Base-by-base conservation (phyloP, 495 filamentous ascomycete genomes). In the Opeltia flavorubescens region DNA sequence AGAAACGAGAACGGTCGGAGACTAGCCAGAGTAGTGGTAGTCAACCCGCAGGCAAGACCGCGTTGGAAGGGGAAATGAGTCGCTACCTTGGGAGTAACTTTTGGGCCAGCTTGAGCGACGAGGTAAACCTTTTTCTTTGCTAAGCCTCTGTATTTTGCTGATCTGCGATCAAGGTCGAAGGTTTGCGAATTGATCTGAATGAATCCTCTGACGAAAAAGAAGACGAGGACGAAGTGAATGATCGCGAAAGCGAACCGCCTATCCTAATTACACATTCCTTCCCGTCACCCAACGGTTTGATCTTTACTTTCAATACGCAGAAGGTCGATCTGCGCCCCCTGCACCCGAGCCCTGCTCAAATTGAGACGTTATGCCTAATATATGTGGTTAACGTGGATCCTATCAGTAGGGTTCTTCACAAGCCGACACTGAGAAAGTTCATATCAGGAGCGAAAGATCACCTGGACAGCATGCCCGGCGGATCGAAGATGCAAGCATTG, bases 331-430 rank as follows among this genome's bases (percentile, higher is more conserved):
- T 70, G 8, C 50, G 59, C 17, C 62, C 66, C 0, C 62, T 77
- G 25, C 69, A 69, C 21, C 76, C 76, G 28, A 35, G 70, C 4
- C 67, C 72, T 0, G 70, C 69, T 1, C 71, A 77, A 42, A 63
- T 79, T 0, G 67, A 66, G 0, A 71, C 69, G 42, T 49, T 79
- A 2, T 47, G 75, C 18, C 60, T 73, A 27, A 55, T 72, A 2
- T 81, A 69, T 54, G 50, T 61, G 6, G 67, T 70, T 36, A 80
- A 77, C 47, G 60, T 79, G 7, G 76, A 79, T 46, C n/a, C 52
- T 0, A 46, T 76, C 21, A 39, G 63, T 7, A 66, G 65, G 35
- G 50, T 71, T 13, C 60, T 78, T 11, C 75, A 81, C 50, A 65
- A 72, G 26, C 74, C 75, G 11, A 74, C 68, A 4, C 20, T 76